Base-by-base conservation (phyloP, 225 moss, liverwort and hornwort genomes). In the Rhytidiadelphus loreus region DNA sequence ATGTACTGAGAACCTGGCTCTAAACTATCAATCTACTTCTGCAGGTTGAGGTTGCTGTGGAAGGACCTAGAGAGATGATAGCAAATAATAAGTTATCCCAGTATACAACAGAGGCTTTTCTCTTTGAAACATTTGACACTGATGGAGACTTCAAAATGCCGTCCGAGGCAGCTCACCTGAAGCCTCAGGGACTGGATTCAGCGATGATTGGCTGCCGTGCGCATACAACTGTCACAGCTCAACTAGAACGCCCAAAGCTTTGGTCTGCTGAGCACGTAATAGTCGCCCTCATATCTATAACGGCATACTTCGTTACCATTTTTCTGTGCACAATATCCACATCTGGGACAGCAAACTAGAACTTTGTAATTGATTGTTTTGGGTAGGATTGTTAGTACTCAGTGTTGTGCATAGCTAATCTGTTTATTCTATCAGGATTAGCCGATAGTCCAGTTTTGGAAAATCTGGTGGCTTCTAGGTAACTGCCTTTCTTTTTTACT, bases 221-320 rank as follows among this genome's bases (percentile, higher is more conserved):
- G 52, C 95, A 93, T 77, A 89, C 95, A 64, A 92, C 88, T 81
- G 88, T 99, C 80, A 90, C 50, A 59, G 93, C 91, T 88, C 84
- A 88, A 81, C 82, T 99, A 57, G 91, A 82, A 80, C 83, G 81
- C 50, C 97, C 99, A 59, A 95, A 92, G 48, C 91, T 97, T 70
- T 99, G 99, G 99, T 99, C 99, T 77, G 97, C 99, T 87, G 99
- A 99, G 92, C 90, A 95, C 90, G 98, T 98, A 94, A 88, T 63
- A 52, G 12, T 57, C 16, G 26, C 60, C 37, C 84, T 48, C 73
- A 58, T 81, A n/a, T 70, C 60, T 78, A 23, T 64, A 30, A 37
- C 59, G 64, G 73, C 84, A 15, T 68, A 59, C 25, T 62, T 87
- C 69, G 39, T 80, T 69, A 61, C 72, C 48, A 50, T 60, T 60